These are phyloP conservation scores for Aspergillus tamarii DNA, from an alignment of 2,329 filamentous ascomycete species.

Conservation along the genomic window DNA sequence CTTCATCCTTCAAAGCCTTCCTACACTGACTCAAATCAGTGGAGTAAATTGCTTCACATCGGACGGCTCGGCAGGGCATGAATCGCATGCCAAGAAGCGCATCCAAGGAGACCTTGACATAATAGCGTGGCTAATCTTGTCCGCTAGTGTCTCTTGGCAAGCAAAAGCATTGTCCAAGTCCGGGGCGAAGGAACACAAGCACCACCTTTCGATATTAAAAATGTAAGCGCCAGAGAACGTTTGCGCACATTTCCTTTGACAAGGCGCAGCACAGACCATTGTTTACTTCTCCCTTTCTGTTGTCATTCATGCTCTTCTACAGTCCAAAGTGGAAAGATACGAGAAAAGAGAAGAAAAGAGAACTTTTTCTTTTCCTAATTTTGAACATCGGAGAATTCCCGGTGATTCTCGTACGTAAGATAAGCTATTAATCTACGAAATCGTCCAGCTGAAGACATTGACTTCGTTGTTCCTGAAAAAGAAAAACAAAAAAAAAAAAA, in stretches of 20 bases:
- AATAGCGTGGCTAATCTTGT: not conserved
- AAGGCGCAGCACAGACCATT: not conserved
- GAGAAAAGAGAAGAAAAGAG: not conserved
- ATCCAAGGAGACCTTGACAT: not conserved
- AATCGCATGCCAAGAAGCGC: not conserved
- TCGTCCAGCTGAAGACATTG: not conserved
- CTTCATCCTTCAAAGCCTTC: not conserved
- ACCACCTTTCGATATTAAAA: not conserved
- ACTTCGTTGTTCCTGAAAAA: not conserved
- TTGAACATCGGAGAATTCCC: not conserved
- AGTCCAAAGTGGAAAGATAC: not conserved
- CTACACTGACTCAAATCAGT: not conserved
- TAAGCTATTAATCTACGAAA: not conserved
- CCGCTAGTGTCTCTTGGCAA: not conserved
- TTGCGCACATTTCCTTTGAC: not conserved
- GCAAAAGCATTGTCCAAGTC: not conserved
- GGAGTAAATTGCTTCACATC: not conserved
- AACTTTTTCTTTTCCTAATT: not conserved
- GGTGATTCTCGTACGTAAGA: not conserved
- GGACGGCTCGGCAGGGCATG: not conserved
- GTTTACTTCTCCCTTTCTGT: not conserved
- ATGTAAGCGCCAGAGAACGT: not conserved
- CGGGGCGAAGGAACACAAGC: not conserved
- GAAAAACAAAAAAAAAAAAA: not conserved
- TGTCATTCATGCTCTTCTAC: not conserved